Base-by-base conservation (phyloP, 192 early-diverging fungal species). In the Haplosporangium gracile region DNA sequence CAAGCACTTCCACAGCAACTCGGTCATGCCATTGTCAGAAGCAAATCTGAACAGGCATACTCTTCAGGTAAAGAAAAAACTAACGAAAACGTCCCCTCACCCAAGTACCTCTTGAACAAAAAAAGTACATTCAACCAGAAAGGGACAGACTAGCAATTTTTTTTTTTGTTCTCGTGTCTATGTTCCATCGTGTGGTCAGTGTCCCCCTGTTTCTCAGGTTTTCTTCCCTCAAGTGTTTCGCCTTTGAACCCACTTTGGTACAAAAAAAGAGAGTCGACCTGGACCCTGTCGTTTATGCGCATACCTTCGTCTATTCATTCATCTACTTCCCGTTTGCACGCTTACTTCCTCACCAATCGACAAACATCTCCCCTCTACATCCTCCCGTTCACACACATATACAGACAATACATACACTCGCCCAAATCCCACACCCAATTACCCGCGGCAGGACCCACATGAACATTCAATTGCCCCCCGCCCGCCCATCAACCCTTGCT, bases 41-140 rank as follows among this genome's bases (percentile, higher is more conserved):
- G 78, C 78, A 10, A 85, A 85, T 63, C 75, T 85, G 36, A 76
- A 70, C 78, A 85, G 76, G 49, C 83, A 85, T 53, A 85, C 83
- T 18, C 47, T 80, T 10, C 83, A 85, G 76, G 83, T 85, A 42
- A 84, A 47, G 24, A 63, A 4, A 63, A 63, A 29, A 63, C 32
- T 8, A 36, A 22, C 55, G 11, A 9, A 6, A 32, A 2, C 11
- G 29, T 24, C 2, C 32, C 26, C 60, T 65, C 29, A 26, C 34
- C 11, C 42, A 57, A 38, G 29, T 43, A 45, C 70, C 13, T 65
- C 29, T 32, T 29, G 26, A 65, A 65, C 60, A 0, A 51, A 32
- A 32, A 36, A 65, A 45, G 11, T 32, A 29, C 26, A 15, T 65
- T 57, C 49, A 6, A 57, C 60, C 9, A 65, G 32, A 65, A 32